Conservation (phyloP, 169 alveolate species). For the Plasmodium gonderi region DNA sequence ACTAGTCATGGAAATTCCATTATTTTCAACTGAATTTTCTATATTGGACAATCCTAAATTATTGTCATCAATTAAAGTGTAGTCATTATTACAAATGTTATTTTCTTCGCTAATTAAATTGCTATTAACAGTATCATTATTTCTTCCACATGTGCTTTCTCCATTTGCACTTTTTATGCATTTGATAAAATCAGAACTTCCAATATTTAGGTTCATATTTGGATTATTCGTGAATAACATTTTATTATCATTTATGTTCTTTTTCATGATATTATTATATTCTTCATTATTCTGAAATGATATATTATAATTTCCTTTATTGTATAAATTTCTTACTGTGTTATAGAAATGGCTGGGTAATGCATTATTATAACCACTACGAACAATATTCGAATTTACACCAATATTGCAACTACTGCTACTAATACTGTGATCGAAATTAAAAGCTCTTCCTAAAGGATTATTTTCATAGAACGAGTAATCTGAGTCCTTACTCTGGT, state of each 20-base stretch:
- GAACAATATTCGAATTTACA: neutral
- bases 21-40: constrained; percentile 7
- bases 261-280: neutral
- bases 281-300: neutral
- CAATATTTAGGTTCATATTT: neutral
- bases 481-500: neutral
- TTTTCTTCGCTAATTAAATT: neutral
- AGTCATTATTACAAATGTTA: neutral
- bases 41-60: neutral
- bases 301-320: neutral
- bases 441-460: neutral
- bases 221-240: neutral
- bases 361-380: neutral
- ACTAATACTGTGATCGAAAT: neutral
- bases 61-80: constrained; percentile 1
- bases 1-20: neutral
- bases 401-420: neutral
- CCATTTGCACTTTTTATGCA: neutral
- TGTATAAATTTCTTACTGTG: neutral
- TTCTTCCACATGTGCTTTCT: neutral
- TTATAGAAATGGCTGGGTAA: neutral
- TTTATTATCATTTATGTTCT: neutral
- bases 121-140: neutral
- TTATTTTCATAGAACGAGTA: neutral
- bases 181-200: neutral